Evolutionary conservation across 768 basidiomycete genomes (phyloP).

Genomic region (Calvatia gigantea): DNA sequence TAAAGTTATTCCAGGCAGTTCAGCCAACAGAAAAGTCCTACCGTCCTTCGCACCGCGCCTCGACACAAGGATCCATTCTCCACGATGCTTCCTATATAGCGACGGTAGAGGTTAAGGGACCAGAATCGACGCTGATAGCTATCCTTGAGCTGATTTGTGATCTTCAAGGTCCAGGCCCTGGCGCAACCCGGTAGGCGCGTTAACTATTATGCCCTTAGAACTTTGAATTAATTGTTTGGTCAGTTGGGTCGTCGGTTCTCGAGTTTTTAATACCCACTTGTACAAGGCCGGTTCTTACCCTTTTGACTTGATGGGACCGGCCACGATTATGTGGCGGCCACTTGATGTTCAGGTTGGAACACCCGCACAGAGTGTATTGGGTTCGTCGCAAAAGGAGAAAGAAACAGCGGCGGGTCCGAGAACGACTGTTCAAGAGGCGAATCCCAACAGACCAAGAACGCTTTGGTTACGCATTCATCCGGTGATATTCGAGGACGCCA

Average conservation of each 20-base stretch:
- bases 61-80: conserved; percentile 78
- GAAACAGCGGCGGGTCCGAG: conserved; percentile 13
- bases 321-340: conserved; percentile 73
- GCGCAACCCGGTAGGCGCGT: conserved; percentile 50
- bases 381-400: conserved; percentile 8
- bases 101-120: conserved; percentile 70
- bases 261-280: conserved; percentile 61
- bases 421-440: neutral
- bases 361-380: neutral
- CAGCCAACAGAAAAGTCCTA: conserved; percentile 91
- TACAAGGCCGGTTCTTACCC: conserved; percentile 69
- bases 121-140: conserved; percentile 47
- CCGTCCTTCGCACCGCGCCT: conserved; percentile 87
- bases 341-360: conserved; percentile 7
- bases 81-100: conserved; percentile 89
- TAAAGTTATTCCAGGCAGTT: conserved; percentile 50
- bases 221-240: neutral
- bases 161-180: conserved; percentile 57
- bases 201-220: neutral
- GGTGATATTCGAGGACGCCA: conserved; percentile 2
- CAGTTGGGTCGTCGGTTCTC: conserved; percentile 66
- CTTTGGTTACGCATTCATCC: conserved; percentile 12
- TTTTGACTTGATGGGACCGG: conserved; percentile 63
- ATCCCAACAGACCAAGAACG: neutral
- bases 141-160: conserved; percentile 60